A percentile compares a stretch with the other conserved stretches of the same genome.
Evolutionary conservation across 2,329 filamentous ascomycete genomes (phyloP).

Genomic region (Cladophialophora carrionii): DNA sequence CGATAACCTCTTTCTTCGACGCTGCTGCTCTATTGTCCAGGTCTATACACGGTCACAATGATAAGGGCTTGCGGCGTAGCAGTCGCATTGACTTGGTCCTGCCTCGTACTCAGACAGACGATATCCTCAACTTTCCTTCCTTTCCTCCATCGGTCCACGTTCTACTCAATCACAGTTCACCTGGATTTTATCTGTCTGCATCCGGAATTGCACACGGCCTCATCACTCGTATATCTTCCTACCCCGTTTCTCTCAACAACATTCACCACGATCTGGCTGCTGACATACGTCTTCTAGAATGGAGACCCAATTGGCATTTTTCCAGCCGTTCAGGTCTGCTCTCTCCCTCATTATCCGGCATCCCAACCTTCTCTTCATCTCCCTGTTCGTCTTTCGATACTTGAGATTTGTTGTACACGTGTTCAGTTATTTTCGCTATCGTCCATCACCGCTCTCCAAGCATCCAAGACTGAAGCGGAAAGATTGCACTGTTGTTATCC

Average conservation of each 20-base stretch:
- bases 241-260: neutral
- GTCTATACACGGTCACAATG: neutral
- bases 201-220: neutral
- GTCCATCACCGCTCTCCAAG: slow-evolving; percentile 39
- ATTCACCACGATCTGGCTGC: neutral
- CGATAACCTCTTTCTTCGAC: neutral
- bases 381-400: slow-evolving; percentile 54
- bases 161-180: neutral
- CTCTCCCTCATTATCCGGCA: slow-evolving; percentile 2
- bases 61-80: neutral
- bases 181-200: neutral
- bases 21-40: neutral
- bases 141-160: neutral
- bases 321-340: neutral
- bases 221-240: neutral
- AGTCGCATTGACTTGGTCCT: neutral
- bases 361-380: slow-evolving; percentile 40
- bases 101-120: neutral
- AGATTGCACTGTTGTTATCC: slow-evolving; percentile 58
- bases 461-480: slow-evolving; percentile 42
- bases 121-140: neutral
- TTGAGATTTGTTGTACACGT: slow-evolving; percentile 52
- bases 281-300: neutral
- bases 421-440: slow-evolving; percentile 49
- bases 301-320: neutral